Evolutionary conservation across 1,139 yeast genomes (phyloP), one percentile per base, ranked within the genome.

Genomic region (Suhomyces choctaworum): DNA sequence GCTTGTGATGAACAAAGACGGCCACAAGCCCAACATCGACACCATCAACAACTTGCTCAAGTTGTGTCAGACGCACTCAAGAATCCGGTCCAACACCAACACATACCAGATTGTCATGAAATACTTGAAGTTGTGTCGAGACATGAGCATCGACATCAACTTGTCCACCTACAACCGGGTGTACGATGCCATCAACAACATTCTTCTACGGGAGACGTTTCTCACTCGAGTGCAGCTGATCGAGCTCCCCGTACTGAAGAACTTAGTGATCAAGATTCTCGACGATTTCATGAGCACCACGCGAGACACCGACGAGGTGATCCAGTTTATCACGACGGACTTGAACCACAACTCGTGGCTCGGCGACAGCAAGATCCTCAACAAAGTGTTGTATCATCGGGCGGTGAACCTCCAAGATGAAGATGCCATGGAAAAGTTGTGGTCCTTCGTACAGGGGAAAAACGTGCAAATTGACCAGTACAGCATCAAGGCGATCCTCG

Each of bases 1-100:
- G 9, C 47, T 70, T 25, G 70, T 66, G 25, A 68, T 70, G 75
- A 57, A 61, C 25, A 57, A 63, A 37, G 76, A 70, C 36, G 73
- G 73, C 3, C 68, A 66, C 36, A 41, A 41, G n/a, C 69, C 70
- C 9, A 62, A 69, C 41, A 55, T 62, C 16, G 70, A 64, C 26
- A 70, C 75, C 31, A 64, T 70, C 37, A 70, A 70, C 45, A 51
- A 55, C 32, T 52, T 70, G 27, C 47, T 70, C 23, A 60, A 61
- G 34, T 46, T 64, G 12, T 54, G 65, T 30, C 47, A 51, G 29
- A 51, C 54, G n/a, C 73, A 68, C 37, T 51, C 69, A 2, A 51
- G 52, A 12, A 62, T 66, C 13, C 46, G 74, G 19, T 58, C 68
- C 4, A 49, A 51, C 7, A 48, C 67, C 9, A 66, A 59, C 42